Percentiles rank a stretch among this genome's conserved stretches.
These are phyloP conservation scores for Ascosphaera apis DNA, from an alignment of 2,329 filamentous ascomycete genomes.

Conservation along the genomic window DNA sequence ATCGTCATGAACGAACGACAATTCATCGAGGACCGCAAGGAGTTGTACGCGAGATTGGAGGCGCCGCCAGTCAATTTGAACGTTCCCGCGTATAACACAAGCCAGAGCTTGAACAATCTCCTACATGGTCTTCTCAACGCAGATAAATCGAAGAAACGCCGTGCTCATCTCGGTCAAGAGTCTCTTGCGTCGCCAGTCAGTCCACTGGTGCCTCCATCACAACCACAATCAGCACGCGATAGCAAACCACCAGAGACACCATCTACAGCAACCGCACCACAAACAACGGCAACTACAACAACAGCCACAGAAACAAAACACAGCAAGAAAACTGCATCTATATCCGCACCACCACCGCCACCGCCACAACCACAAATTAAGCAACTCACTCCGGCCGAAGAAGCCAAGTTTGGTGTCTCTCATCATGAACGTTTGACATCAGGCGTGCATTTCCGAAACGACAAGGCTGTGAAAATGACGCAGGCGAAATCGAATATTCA, in stretches of 20 bases:
- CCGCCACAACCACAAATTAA: conserved; percentile 33
- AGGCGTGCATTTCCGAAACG: conserved; percentile 71
- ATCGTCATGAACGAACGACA: conserved; percentile 71
- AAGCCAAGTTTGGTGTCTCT: conserved; percentile 60
- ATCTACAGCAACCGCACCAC: conserved; percentile 21
- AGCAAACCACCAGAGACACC: conserved; percentile 9
- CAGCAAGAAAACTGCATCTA: conserved; percentile 15
- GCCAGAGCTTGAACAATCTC: conserved; percentile 53
- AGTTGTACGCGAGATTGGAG: conserved; percentile 70
- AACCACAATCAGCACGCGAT: conserved; percentile 21
- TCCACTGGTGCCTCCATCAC: conserved; percentile 28
- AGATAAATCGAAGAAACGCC: conserved; percentile 79
- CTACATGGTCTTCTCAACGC: conserved; percentile 60
- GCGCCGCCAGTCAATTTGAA: conserved; percentile 49
- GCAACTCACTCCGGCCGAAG: conserved; percentile 52
- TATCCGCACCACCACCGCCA: conserved; percentile 17
- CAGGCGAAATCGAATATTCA: conserved; percentile 28
- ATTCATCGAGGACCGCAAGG: conserved; percentile 68
- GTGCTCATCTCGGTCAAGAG: conserved; percentile 41
- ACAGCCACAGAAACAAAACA: conserved; percentile 16
- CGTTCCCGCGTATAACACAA: conserved; percentile 57
- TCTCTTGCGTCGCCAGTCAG: conserved; percentile 14
- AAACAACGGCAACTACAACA: conserved; percentile 18
- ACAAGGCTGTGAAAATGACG: conserved; percentile 25
- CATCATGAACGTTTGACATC: conserved; percentile 65